phyloP scores from a whole-genome alignment of 202 grass and related monocot genomes.

The Schoenoplectus tabernaemontani region DNA sequence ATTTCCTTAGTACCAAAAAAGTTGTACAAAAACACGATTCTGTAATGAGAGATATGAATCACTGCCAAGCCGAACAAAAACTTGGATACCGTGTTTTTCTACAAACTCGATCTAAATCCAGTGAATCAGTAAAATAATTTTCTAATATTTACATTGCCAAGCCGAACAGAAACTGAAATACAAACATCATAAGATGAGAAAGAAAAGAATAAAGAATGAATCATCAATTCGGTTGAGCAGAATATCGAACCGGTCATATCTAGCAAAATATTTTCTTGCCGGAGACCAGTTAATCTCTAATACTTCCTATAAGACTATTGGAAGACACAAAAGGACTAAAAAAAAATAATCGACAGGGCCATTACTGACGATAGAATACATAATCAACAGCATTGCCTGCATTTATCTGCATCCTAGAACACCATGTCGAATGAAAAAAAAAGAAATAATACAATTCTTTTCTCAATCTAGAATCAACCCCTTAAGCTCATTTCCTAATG shows the following conservation, averaged over 20 bases:
- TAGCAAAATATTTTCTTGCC: background rate
- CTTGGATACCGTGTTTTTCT: too few species aligned
- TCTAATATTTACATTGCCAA: background rate
- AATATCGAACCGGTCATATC: background rate
- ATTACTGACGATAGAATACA: background rate
- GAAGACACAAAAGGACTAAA: background rate
- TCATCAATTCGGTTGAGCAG: background rate
- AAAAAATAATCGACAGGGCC: background rate
- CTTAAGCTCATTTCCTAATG: background rate
- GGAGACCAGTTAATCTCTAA: background rate
- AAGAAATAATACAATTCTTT: background rate
- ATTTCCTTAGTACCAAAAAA: too few species aligned
- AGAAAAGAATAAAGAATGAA: background rate
- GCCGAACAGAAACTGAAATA: background rate
- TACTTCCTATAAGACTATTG: background rate
- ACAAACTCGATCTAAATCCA: background rate
- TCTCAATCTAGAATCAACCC: slow-evolving; percentile 1
- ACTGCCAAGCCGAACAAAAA: too few species aligned
- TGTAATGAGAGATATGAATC: too few species aligned
- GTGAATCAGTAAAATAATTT: background rate
- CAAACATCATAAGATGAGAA: background rate
- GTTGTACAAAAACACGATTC: too few species aligned
- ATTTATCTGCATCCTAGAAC: background rate
- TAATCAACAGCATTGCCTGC: background rate
- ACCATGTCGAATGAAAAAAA: background rate